Conservation (phyloP, 148 eudicot genomes). For the Arbutus unedo region DNA sequence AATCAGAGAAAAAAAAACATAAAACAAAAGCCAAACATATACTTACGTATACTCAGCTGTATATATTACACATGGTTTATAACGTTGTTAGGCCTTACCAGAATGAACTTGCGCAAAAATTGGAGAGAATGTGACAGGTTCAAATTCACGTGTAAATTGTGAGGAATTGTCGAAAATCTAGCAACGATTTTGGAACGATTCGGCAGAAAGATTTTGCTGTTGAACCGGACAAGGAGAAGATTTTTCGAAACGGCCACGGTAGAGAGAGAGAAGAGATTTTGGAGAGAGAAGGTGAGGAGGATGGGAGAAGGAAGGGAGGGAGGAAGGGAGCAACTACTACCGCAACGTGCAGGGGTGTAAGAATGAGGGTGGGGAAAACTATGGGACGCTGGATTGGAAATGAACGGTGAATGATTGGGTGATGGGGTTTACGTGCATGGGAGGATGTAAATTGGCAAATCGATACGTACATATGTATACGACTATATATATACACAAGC, state of each 20-base stretch:
- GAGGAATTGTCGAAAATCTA: conserved; percentile 19
- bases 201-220: neutral
- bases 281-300: neutral
- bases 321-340: neutral
- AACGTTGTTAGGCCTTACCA: neutral
- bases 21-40: neutral
- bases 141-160: conserved; percentile 14
- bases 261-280: neutral
- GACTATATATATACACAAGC: no score
- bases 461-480: neutral
- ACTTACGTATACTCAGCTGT: neutral
- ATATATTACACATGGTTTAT: neutral
- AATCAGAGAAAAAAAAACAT: neutral
- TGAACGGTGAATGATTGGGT: conserved; percentile 11
- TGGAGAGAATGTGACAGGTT: conserved; percentile 7
- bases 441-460: conserved; percentile 5
- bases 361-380: neutral
- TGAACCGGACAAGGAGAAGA: conserved; percentile 17
- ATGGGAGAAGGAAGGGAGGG: neutral
- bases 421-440: conserved; percentile 18
- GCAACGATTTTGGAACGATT: conserved; percentile 19
- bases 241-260: conserved; percentile 15
- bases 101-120: neutral
- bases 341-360: conserved; percentile 1
- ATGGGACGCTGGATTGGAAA: conserved; percentile 7